phyloP scores from a whole-genome alignment of 768 basidiomycete genomes.

The Amanita phalloides region DNA sequence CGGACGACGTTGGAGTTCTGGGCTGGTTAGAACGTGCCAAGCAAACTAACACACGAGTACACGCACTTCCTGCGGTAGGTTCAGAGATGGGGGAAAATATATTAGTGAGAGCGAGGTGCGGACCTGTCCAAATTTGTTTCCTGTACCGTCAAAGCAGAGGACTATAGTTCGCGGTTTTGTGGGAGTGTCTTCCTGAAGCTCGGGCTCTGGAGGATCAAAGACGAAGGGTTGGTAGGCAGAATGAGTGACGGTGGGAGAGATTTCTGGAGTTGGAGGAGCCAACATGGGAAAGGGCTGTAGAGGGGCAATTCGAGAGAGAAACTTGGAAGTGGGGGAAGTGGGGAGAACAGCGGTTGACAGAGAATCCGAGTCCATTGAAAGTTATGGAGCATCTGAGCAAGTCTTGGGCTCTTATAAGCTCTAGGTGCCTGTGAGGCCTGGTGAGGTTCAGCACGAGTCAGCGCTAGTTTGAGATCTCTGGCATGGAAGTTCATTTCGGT shows the following conservation, averaged over 20 bases:
- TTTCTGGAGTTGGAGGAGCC: background rate
- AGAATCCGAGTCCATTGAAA: background rate
- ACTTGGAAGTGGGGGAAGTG: background rate
- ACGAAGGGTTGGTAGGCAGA: background rate
- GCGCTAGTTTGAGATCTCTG: too few relatives aligned
- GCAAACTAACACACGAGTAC: background rate
- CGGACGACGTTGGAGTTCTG: constrained; percentile 5
- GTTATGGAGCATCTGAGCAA: too few relatives aligned
- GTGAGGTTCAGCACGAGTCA: too few relatives aligned
- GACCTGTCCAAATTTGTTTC: constrained; percentile 4
- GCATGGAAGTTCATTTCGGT: too few relatives aligned
- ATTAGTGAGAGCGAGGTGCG: background rate
- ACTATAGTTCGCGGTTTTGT: background rate
- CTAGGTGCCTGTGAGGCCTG: too few relatives aligned
- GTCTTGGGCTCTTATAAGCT: too few relatives aligned
- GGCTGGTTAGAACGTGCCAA: background rate
- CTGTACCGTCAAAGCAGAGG: constrained; percentile 1
- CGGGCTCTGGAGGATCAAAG: background rate
- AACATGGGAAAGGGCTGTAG: too few relatives aligned
- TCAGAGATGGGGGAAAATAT: background rate
- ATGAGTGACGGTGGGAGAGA: background rate
- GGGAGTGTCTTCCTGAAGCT: background rate
- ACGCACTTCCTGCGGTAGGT: background rate
- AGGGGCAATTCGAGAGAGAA: background rate
- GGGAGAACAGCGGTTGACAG: background rate